Conservation (phyloP, 106 monocot species). For the Iris macrosiphon region DNA sequence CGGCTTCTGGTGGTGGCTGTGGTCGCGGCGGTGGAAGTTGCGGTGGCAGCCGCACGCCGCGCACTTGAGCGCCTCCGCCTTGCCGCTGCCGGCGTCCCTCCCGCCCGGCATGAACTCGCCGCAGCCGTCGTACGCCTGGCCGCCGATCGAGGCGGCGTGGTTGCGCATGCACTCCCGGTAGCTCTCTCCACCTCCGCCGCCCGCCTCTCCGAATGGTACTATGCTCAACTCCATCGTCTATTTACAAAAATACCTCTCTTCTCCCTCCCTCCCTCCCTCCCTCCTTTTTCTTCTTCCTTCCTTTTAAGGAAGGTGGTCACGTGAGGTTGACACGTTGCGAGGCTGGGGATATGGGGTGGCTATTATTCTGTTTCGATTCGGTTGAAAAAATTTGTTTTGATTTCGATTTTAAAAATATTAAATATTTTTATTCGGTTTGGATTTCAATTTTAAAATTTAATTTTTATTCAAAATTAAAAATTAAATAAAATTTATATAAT, state of each 20-base stretch:
- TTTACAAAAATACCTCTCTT: not conserved
- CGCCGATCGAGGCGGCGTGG: conserved; percentile 56
- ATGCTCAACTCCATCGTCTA: conserved; percentile 31
- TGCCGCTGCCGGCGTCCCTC: too few relatives aligned
- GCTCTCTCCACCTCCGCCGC: not conserved
- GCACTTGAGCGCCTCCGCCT: conserved; percentile 41
- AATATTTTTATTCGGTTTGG: too few relatives aligned
- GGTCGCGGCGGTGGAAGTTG: conserved; percentile 49
- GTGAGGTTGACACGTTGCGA: not conserved
- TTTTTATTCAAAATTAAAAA: too few relatives aligned
- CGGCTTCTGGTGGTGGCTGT: conserved; percentile 36
- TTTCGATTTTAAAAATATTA: too few relatives aligned
- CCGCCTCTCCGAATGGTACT: conserved; percentile 17
- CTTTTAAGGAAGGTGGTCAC: not conserved
- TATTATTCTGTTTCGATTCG: not conserved
- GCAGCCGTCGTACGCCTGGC: conserved; percentile 45
- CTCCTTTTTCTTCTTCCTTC: too few relatives aligned
- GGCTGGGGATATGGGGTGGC: not conserved
- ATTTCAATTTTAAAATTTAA: too few relatives aligned
- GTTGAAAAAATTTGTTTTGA: too few relatives aligned
- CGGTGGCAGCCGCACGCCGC: conserved; percentile 54
- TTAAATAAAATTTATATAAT: too few relatives aligned
- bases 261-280: not conserved
- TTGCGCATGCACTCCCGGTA: conserved; percentile 48
- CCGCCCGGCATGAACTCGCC: conserved; percentile 44